phyloP scores from a whole-genome alignment of 116 monocot species.

The Cymodocea nodosa region DNA sequence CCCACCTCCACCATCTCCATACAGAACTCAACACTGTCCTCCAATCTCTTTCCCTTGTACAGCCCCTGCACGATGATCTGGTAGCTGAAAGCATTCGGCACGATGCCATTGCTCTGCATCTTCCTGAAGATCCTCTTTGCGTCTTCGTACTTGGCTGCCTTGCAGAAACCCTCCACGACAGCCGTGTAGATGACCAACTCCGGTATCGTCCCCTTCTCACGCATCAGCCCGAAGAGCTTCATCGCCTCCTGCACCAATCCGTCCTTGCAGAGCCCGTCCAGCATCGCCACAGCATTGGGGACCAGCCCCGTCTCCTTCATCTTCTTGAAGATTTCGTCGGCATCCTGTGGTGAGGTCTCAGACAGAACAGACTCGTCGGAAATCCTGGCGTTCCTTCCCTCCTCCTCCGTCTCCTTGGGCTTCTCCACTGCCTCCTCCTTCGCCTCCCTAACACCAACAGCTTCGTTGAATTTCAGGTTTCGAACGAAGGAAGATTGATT shows the following conservation, averaged over 20 bases:
- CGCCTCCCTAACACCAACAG: neutral
- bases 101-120: constrained; percentile 78
- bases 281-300: constrained; percentile 94
- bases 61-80: constrained; percentile 56
- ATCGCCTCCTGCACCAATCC: constrained; percentile 88
- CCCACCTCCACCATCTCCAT: constrained; percentile 76
- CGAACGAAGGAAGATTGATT: too few species aligned
- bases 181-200: constrained; percentile 97
- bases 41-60: constrained; percentile 48
- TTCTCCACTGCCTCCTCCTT: constrained; percentile 12
- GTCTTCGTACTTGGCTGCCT: constrained; percentile 62
- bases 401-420: neutral
- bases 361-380: constrained; percentile 1
- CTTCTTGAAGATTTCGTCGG: constrained; percentile 79
- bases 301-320: constrained; percentile 95
- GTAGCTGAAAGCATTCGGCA: constrained; percentile 82
- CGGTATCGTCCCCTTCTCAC: constrained; percentile 93
- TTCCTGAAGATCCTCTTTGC: constrained; percentile 82
- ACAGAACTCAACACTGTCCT: constrained; percentile 57
- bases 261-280: constrained; percentile 88
- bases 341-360: constrained; percentile 34
- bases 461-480: constrained; percentile 10
- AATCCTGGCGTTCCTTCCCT: neutral
- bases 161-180: constrained; percentile 87
- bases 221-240: constrained; percentile 89